Percentiles rank a stretch among this genome's conserved stretches.
These are phyloP conservation scores for Postia placenta DNA, from an alignment of 768 basidiomycete genomes.

Conservation along the genomic window DNA sequence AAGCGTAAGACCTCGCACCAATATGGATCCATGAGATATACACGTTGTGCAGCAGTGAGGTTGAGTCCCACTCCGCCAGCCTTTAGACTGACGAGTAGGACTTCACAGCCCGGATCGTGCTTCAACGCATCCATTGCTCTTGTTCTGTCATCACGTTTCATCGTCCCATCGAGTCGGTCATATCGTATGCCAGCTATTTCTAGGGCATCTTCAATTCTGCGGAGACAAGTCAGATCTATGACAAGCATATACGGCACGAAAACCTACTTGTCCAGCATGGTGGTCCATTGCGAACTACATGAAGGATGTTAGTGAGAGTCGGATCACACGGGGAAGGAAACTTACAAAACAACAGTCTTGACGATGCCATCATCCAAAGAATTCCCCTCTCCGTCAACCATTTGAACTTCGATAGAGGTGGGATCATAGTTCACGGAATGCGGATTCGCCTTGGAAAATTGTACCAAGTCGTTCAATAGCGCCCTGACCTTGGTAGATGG, in stretches of 20 bases:
- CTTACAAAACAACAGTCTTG: constrained; percentile 96
- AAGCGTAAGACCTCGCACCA: constrained; percentile 50
- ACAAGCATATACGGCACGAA: constrained; percentile 4
- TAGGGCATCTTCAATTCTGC: constrained; percentile 84
- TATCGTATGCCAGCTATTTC: constrained; percentile 79
- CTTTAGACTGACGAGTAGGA: constrained; percentile 90
- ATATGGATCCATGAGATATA: constrained; percentile 96
- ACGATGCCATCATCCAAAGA: constrained; percentile 61
- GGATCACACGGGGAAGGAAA: constrained; percentile 19
- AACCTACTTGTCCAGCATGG: constrained; percentile 84
- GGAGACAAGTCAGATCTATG: constrained; percentile 7
- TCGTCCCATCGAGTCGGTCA: constrained; percentile 92
- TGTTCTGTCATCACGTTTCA: constrained; percentile 93
- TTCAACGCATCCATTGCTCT: constrained; percentile 91
- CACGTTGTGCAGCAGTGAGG: constrained; percentile 88
- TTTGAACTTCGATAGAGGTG: constrained; percentile 61
- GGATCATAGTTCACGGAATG: constrained; percentile 86
- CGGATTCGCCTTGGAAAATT: constrained; percentile 80
- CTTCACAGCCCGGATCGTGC: constrained; percentile 85
- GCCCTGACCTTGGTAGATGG: constrained; percentile 88
- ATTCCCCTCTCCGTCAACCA: constrained; percentile 71
- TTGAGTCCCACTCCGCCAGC: constrained; percentile 98
- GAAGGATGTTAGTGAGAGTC: not conserved
- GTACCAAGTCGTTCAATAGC: constrained; percentile 72
- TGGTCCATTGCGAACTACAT: constrained; percentile 86